A percentile compares a stretch with the other conserved stretches of the same genome.
Conservation (phyloP, 2,329 filamentous ascomycete species). For the Fusarium neocosmosporiellum region DNA sequence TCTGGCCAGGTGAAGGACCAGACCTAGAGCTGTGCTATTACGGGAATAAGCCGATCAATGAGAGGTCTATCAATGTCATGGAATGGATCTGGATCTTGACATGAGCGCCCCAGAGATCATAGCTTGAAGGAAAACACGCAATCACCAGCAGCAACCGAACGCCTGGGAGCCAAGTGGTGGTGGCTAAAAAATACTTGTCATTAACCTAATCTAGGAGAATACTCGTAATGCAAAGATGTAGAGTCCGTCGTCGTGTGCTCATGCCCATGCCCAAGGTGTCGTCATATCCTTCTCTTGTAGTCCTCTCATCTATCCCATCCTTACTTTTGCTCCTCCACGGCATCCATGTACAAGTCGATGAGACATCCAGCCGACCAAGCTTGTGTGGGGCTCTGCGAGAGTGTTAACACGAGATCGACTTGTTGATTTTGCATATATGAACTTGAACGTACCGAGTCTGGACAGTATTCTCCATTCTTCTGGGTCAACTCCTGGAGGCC, state of each 20-base stretch:
- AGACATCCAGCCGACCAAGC: conserved; percentile 96
- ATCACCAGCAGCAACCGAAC: neutral
- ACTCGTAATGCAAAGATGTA: conserved; percentile 15
- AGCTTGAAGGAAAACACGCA: neutral
- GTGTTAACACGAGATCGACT: conserved; percentile 23
- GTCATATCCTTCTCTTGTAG: conserved; percentile 16
- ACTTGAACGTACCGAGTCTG: conserved; percentile 78
- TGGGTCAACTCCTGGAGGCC: conserved; percentile 94
- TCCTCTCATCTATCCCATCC: conserved; percentile 15
- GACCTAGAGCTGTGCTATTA: neutral
- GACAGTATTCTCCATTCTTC: conserved; percentile 84
- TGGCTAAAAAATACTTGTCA: conserved; percentile 25
- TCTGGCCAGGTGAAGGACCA: neutral
- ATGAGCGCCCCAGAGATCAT: neutral
- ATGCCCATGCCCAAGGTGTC: conserved; percentile 18
- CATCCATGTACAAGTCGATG: conserved; percentile 96
- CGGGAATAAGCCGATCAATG: neutral
- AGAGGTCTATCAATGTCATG: neutral
- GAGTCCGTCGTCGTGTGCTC: conserved; percentile 14
- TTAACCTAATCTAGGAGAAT: conserved; percentile 36
- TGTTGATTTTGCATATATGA: neutral
- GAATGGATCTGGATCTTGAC: neutral
- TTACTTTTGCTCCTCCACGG: conserved; percentile 64
- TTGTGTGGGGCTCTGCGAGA: conserved; percentile 83
- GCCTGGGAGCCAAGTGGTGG: neutral